Percentiles rank a stretch among this genome's conserved stretches.
Evolutionary conservation across 352 stramenopile species (phyloP).

Genomic region (Pythium sukuiense): DNA sequence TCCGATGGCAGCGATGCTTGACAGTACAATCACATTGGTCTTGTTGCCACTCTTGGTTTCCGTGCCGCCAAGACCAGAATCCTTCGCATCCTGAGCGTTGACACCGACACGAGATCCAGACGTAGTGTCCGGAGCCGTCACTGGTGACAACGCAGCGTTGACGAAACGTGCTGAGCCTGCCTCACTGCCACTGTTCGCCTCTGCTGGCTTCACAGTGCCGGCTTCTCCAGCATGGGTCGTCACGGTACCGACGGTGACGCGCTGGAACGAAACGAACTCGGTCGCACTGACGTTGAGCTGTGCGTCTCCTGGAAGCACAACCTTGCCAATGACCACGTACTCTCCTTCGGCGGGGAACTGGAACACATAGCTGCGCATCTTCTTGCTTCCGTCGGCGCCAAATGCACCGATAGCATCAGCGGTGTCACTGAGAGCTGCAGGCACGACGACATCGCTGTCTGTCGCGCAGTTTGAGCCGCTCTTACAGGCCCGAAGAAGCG

Average conservation of each 20-base stretch:
- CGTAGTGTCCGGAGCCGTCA: neutral
- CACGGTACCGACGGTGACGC: neutral
- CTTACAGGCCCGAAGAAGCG: slow-evolving; percentile 56
- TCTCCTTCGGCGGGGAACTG: slow-evolving; percentile 39
- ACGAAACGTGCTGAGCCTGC: neutral
- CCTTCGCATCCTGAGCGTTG: slow-evolving; percentile 1
- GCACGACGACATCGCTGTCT: slow-evolving; percentile 28
- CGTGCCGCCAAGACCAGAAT: neutral
- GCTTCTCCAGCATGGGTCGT: neutral
- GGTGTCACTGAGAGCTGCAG: slow-evolving; percentile 16
- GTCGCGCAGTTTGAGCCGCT: slow-evolving; percentile 61
- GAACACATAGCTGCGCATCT: slow-evolving; percentile 48
- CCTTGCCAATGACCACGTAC: slow-evolving; percentile 61
- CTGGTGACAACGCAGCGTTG: neutral
- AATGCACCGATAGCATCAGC: slow-evolving; percentile 43
- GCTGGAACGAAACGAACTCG: slow-evolving; percentile 59
- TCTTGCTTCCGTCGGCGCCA: slow-evolving; percentile 41
- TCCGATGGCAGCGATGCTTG: slow-evolving; percentile 8
- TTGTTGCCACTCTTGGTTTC: slow-evolving; percentile 3
- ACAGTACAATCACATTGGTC: slow-evolving; percentile 20
- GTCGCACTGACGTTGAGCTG: slow-evolving; percentile 50
- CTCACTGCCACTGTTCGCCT: neutral
- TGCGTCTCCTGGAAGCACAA: slow-evolving; percentile 48
- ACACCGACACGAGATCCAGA: neutral
- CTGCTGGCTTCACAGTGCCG: slow-evolving; percentile 10